phyloP scores from a whole-genome alignment of 768 basidiomycete genomes.

The Podaxis sp. region DNA sequence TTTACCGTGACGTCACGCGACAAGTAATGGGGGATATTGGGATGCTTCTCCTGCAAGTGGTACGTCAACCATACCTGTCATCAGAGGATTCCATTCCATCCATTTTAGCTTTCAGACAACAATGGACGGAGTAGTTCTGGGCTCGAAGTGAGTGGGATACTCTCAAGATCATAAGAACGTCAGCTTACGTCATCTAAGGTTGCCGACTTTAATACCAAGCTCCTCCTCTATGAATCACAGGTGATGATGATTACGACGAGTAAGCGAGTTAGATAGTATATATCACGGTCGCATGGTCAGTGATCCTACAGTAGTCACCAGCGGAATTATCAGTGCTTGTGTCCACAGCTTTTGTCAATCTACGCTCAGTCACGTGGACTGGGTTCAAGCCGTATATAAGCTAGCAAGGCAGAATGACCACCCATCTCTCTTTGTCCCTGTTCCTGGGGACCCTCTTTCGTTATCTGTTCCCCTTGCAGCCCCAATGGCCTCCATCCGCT shows the following conservation, averaged over 20 bases:
- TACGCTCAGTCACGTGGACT: background rate
- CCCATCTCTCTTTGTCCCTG: background rate
- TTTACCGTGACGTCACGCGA: constrained; percentile 26
- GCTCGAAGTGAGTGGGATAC: background rate
- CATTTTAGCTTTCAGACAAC: background rate
- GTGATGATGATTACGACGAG: background rate
- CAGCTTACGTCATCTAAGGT: background rate
- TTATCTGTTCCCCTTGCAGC: background rate
- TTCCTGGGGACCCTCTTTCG: background rate
- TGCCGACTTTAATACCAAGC: background rate
- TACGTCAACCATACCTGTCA: constrained; percentile 7
- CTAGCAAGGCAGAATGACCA: background rate
- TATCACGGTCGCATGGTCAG: background rate
- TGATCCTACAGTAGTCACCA: background rate
- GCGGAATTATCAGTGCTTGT: background rate
- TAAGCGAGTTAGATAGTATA: background rate
- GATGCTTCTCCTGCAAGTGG: constrained; percentile 15
- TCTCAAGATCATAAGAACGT: background rate
- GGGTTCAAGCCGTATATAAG: constrained; percentile 1
- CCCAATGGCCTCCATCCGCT: constrained; percentile 23
- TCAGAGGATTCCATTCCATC: background rate
- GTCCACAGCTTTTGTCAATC: background rate
- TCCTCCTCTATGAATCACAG: constrained; percentile 4
- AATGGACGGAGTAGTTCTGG: background rate
- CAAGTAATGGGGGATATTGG: constrained; percentile 23